Evolutionary conservation across 2,329 filamentous ascomycete species (phyloP), one percentile per base, ranked within the genome.

Genomic region (Apiospora sp.): DNA sequence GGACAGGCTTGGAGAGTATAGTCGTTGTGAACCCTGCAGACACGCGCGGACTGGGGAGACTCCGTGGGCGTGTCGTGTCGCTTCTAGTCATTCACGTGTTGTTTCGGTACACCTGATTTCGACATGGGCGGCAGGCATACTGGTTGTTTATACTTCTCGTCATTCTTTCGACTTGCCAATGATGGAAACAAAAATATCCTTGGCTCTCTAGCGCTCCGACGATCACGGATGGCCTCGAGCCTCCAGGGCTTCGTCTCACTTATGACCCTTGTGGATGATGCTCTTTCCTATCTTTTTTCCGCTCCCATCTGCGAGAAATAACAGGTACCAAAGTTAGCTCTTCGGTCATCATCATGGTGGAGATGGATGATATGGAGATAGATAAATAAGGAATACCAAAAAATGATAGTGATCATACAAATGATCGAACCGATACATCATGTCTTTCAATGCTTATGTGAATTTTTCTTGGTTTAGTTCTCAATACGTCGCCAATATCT

Each of bases 81-180:
- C 34, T 41, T 19, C 34, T 41, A 34, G 13, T 64, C 58, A 41
- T 22, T 64, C 12, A 19, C 34, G 58, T 37, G 37, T 37, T 30
- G n/a, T 43, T 58, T 54, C 43, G 27, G n/a, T 24, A 70, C 30
- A 46, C 46, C 61, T 58, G 72, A 67, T 76, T 75, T 80, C 10
- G 37, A 41, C 37, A 37, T 72, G 80, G 72, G 79, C 80, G 75
- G 75, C 34, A n/a, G 34, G 58, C 58, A 64, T 44, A 37, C n/a
- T 51, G 67, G 72, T 69, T 73, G 67, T 71, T 67, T 73, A 71
- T 41, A 69, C 61, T 73, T 73, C 72, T 67, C 71, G 72, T 72
- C 72, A 69, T 68, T 73, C 72, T 68, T 64, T 73, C 61, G 41
- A 68, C 67, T 68, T 43, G 41, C 27, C 37, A 61, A 72, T 67